Evolutionary conservation across 164 flowering plant genomes (phyloP).

Genomic region (Aristolochia californica): DNA sequence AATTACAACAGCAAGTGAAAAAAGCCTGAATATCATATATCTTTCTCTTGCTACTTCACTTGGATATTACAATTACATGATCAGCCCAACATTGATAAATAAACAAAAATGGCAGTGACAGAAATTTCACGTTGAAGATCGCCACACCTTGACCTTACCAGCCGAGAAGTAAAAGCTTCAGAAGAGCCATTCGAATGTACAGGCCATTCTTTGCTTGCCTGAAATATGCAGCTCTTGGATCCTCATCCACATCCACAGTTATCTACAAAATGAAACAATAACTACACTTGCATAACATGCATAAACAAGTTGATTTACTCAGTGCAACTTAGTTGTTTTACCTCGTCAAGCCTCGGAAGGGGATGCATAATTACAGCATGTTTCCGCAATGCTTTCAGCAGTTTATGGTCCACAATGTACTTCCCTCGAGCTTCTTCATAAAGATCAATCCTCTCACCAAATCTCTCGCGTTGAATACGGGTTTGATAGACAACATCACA

Average conservation of each 20-base stretch:
- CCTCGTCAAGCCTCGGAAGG: constrained; percentile 98
- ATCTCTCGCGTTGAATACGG: constrained; percentile 85
- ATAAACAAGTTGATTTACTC: background rate
- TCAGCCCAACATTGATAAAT: too few species aligned
- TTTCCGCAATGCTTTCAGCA: constrained; percentile 65
- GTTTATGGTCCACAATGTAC: constrained; percentile 61
- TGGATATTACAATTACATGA: too few species aligned
- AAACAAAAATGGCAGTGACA: background rate
- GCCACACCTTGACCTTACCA: constrained; percentile 43
- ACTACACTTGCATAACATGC: too few species aligned
- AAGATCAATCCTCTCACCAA: constrained; percentile 73
- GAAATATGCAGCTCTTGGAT: constrained; percentile 96
- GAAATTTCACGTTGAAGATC: background rate
- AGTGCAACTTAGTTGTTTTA: constrained; percentile 5
- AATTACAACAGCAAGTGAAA: too few species aligned
- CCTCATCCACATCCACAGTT: constrained; percentile 80
- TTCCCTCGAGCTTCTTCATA: constrained; percentile 95
- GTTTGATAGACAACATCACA: constrained; percentile 99
- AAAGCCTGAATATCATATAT: too few species aligned
- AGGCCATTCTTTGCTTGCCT: constrained; percentile 99
- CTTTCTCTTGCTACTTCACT: too few species aligned
- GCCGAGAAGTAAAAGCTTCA: constrained; percentile 89
- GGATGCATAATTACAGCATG: constrained; percentile 97
- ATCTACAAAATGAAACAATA: constrained; percentile 45
- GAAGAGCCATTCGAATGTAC: constrained; percentile 86